phyloP scores from a whole-genome alignment of 345 rosid genomes.

The Gossypium anomalum region DNA sequence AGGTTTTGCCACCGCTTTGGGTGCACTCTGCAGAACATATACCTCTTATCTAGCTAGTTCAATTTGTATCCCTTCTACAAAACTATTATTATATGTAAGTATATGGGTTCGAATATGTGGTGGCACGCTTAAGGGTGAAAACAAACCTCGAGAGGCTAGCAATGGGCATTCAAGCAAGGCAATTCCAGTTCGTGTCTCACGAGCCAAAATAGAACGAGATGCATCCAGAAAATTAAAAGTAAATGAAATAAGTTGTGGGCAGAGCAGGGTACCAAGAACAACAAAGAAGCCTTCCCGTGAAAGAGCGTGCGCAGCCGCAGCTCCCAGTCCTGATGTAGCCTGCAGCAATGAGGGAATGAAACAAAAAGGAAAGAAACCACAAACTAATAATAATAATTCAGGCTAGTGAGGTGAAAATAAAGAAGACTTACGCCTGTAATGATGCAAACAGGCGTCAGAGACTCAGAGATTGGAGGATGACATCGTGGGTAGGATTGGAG shows the following conservation, averaged over 20 bases:
- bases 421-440: slow-evolving; percentile 64
- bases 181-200: no score
- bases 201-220: background rate
- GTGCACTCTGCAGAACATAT: no score
- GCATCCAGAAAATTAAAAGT: background rate
- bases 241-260: background rate
- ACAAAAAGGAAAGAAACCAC: background rate
- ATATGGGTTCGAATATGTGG: no score
- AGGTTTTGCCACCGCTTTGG: no score
- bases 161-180: no score
- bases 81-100: no score
- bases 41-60: no score
- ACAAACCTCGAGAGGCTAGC: no score
- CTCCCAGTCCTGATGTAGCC: slow-evolving; percentile 91
- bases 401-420: background rate
- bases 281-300: slow-evolving; percentile 67
- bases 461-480: slow-evolving; percentile 19
- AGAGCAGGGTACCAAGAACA: slow-evolving; percentile 56
- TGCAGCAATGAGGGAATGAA: slow-evolving; percentile 23
- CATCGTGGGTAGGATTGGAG: slow-evolving; percentile 32
- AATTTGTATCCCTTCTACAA: no score
- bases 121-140: no score
- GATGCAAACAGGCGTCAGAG: slow-evolving; percentile 53
- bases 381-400: background rate
- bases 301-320: slow-evolving; percentile 66